Evolutionary conservation across 345 rosid species (phyloP), one percentile per base, ranked within the genome.

Genomic region (Lagerstroemia speciosa): DNA sequence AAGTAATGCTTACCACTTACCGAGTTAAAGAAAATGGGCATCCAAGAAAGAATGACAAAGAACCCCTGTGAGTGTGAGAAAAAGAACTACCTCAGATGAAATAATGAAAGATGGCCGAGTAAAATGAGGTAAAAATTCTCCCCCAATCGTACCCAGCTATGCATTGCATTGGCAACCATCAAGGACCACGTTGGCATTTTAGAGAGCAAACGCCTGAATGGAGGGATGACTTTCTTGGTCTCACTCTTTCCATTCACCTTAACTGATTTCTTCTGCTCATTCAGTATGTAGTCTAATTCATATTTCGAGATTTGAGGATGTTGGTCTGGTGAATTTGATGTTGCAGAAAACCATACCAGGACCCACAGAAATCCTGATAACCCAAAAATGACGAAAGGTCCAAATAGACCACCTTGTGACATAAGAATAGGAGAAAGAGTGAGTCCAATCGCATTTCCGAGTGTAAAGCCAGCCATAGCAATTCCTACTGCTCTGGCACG

Each of bases 41-140:
- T 93, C 98, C 98, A 93, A 27, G 98, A 87, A 73, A 93, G 98
- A 79, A 93, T 89, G 76, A 91, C 93, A 80, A 93, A 93, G 67
- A 93, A 93, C 0, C 98, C 98, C 98, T 93, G 89, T 55, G 78
- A 43, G 67, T 16, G 40, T 46, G 69, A 38, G 68, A 40, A 30
- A 70, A 30, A n/a, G n/a, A 75, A 57, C 37, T 26, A 67, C 67
- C 19, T 6, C 22, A 71, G 60, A 20, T 30, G 33, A 11, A 38
- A 65, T 40, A 65, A 4, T 10, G 8, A 65, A 65, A 48, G n/a
- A 19, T 19, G 5, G 5, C 24, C 7, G 9, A 38, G 52, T 65
- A 65, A 36, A n/a, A 20, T 7, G 40, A 0, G 9, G 24, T 40
- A 17, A 20, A n/a, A 24, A 65, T 11, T 38, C 19, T 65, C 19